Conservation (phyloP, 1,284 basidiomycete species). For the Lentinula novae-zelandiae region DNA sequence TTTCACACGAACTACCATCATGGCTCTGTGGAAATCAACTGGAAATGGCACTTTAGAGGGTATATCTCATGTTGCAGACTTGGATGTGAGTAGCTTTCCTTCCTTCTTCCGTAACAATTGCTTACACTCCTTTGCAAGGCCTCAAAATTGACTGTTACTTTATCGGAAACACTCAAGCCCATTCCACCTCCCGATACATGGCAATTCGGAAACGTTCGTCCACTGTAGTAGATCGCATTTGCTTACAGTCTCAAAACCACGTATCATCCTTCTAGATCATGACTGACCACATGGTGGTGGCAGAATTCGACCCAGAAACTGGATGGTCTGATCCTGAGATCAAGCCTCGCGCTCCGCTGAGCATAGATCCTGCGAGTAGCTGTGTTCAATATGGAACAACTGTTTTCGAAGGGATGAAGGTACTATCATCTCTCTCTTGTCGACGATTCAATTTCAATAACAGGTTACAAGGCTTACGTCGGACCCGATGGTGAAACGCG, state of each 20-base stretch:
- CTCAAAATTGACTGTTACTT: conserved; percentile 35
- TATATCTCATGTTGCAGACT: conserved; percentile 6
- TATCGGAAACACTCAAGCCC: conserved; percentile 31
- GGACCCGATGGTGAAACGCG: conserved; percentile 60
- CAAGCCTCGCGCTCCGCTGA: conserved; percentile 71
- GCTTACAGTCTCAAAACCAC: not conserved
- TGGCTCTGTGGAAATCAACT: conserved; percentile 11
- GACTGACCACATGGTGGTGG: conserved; percentile 81
- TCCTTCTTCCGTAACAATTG: not conserved
- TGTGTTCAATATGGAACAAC: conserved; percentile 77
- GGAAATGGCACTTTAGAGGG: conserved; percentile 12
- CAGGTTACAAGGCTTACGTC: conserved; percentile 57
- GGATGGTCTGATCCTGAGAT: conserved; percentile 85
- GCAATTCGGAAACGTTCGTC: conserved; percentile 33
- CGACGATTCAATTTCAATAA: not conserved
- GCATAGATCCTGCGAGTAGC: conserved; percentile 71
- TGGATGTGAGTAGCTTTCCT: conserved; percentile 3
- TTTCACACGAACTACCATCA: not conserved
- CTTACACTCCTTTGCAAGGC: conserved; percentile 25
- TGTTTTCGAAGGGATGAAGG: conserved; percentile 90
- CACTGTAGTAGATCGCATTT: conserved; percentile 2
- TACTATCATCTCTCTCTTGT: conserved; percentile 19
- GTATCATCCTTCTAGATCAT: conserved; percentile 30
- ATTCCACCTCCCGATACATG: conserved; percentile 32
- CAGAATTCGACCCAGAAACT: conserved; percentile 54